Evolutionary conservation across 176 grass and related monocot genomes (phyloP).

Genomic region (Elymus sibiricus): DNA sequence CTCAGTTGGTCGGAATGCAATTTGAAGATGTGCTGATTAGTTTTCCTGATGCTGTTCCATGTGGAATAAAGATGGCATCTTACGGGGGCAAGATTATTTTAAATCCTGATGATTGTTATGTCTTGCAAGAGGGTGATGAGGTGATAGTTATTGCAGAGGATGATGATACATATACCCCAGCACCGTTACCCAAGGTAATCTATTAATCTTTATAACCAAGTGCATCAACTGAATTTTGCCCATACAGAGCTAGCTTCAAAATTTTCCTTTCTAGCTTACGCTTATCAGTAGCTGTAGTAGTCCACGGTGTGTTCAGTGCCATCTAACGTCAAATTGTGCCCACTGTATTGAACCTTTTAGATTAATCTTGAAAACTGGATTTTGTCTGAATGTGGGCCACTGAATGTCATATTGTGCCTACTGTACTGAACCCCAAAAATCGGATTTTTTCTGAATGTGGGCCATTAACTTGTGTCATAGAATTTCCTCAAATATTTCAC

Average conservation of each 20-base stretch:
- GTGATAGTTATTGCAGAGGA: slow-evolving; percentile 83
- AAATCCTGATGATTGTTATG: slow-evolving; percentile 76
- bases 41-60: slow-evolving; percentile 81
- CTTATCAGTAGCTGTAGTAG: slow-evolving; percentile 4
- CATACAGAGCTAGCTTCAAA: background rate
- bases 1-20: slow-evolving; percentile 65
- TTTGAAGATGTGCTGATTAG: slow-evolving; percentile 79
- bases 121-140: slow-evolving; percentile 76
- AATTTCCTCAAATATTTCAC: background rate
- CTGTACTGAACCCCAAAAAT: background rate
- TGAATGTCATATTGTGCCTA: background rate
- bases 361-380: background rate
- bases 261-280: background rate
- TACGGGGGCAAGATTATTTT: slow-evolving; percentile 72
- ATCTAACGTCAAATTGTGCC: background rate
- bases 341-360: background rate
- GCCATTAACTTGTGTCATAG: background rate
- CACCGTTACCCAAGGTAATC: slow-evolving; percentile 54
- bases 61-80: slow-evolving; percentile 73
- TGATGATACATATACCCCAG: slow-evolving; percentile 65
- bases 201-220: slow-evolving; percentile 24
- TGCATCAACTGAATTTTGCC: background rate
- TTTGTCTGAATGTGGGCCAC: background rate
- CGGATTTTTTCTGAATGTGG: background rate
- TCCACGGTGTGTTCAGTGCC: background rate